Base-by-base conservation (phyloP, 805 yeast species). In the Cyberlindnera mrakii region DNA sequence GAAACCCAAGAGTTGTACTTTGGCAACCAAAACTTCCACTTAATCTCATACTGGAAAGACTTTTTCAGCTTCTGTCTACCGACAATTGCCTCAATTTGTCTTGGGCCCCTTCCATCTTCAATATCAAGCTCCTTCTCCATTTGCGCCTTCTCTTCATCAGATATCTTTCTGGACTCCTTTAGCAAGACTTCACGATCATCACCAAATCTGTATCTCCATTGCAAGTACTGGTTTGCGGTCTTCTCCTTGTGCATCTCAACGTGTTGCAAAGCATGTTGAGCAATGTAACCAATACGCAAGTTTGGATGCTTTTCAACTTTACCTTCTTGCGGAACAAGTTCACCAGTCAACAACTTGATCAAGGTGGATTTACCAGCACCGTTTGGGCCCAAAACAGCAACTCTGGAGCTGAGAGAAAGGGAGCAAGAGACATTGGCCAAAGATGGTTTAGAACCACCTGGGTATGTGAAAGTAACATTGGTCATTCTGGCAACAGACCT, bases 361-460 rank as follows among this genome's bases (percentile, higher is more conserved):
- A 93, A 75, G 15, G 99, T 91, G 11, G 97, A 88, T 66, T 91
- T 91, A 71, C 99, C 99, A 41, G 99, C 99, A 75, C 99, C 99
- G 64, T 91, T 91, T 49, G 98, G 97, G 43, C 99, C 99, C 45
- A 93, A 69, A 57, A 93, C 81, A 37, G 98, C 98, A 50, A 91
- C 96, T 70, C 99, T 82, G 30, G 98, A 91, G n/a, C 96, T 86
- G 52, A 91, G 72, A 3, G 96, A 85, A 47, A 93, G 74, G n/a
- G 96, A 85, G 66, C 95, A 86, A 2, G 96, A 83, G 32, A 89
- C 93, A 59, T 85, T 60, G 27, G 65, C 60, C 56, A 91, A 71
- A 3, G 96, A 86, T 30, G 96, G 95, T 62, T 86, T 85, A 16
- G 78, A 66, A 23, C 89, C 86, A 45, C 96, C 95, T 23, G 98